Evolutionary conservation across 495 filamentous ascomycete genomes (phyloP).

Genomic region (Penicillium roqueforti): DNA sequence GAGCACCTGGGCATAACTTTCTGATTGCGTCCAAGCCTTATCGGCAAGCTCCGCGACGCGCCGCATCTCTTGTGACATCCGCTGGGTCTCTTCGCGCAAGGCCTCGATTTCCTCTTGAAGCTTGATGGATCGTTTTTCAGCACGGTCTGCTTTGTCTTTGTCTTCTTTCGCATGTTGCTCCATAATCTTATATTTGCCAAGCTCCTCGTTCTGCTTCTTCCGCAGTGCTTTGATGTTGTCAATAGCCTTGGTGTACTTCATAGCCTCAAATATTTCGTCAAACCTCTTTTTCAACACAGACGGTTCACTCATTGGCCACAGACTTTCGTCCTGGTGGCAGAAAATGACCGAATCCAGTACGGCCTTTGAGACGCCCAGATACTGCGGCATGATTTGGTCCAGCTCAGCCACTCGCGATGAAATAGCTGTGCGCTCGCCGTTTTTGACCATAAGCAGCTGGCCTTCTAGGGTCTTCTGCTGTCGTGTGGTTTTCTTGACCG

Average conservation of each 20-base stretch:
- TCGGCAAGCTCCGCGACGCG: conserved; percentile 52
- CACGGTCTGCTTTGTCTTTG: conserved; percentile 78
- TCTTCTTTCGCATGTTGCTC: conserved; percentile 76
- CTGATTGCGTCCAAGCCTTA: conserved; percentile 57
- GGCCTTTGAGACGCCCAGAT: conserved; percentile 85
- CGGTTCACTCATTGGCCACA: conserved; percentile 97
- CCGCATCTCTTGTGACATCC: conserved; percentile 54
- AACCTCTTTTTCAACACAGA: conserved; percentile 82
- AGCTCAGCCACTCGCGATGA: conserved; percentile 77
- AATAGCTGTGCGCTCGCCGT: conserved; percentile 73
- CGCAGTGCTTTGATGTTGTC: conserved; percentile 81
- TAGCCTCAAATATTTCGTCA: conserved; percentile 95
- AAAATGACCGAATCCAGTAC: conserved; percentile 94
- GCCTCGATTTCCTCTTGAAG: conserved; percentile 71
- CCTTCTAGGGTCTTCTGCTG: conserved; percentile 78
- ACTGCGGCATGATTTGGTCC: conserved; percentile 76
- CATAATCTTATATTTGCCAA: conserved; percentile 63
- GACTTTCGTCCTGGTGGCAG: conserved; percentile 95
- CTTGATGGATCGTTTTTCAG: conserved; percentile 56
- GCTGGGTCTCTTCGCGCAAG: conserved; percentile 52
- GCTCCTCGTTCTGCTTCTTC: conserved; percentile 77
- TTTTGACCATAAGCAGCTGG: conserved; percentile 63
- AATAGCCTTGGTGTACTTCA: conserved; percentile 95
- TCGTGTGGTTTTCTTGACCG: conserved; percentile 73
- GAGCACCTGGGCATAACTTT: conserved; percentile 59